Base-by-base conservation (phyloP, 805 yeast genomes). In the Candida nitratophila region DNA sequence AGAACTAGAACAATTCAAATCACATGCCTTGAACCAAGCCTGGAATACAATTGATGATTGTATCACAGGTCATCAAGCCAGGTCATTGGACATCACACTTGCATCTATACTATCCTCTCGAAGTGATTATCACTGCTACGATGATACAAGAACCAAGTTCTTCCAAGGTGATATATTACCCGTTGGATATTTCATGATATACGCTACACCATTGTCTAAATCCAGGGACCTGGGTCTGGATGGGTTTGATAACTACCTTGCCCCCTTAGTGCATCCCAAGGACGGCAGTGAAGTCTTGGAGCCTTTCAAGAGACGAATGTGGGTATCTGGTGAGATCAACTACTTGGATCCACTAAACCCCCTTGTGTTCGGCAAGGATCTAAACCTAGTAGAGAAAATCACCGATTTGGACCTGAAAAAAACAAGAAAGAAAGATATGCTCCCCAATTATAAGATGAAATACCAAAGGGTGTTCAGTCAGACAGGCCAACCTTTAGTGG, bases 191-290 rank as follows among this genome's bases (percentile, higher is more conserved):
- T 88, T 84, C 47, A 70, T 88, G 42, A 57, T 84, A 1, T 87
- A 72, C 56, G 79, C 79, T 60, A 84, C 83, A 53, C 89, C 87
- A 21, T 53, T 66, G 4, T 63, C 75, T 32, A 59, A 63, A 33
- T 81, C 75, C 43, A 39, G 50, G 0, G 61, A 62, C 3, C 56
- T 87, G 17, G 81, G 83, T 2, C 40, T 51, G 1, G 97, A 89
- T 60, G 96, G 96, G 1, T 89, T 87, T 61, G 95, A 85, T 50
- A 71, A 80, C 39, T 77, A 83, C 51, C 93, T 85, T 46, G 78
- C 89, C 0, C 95, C 95, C 0, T 54, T 61, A 1, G 46, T 50
- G 43, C 43, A 15, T 6, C 17, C 1, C 15, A 43, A 4, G 20
- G n/a, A 6, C n/a, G n/a, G 7, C 19, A 3, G 35, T 9, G 16